phyloP scores from a whole-genome alignment of 2,329 filamentous ascomycete species.

The Fusarium sp. region DNA sequence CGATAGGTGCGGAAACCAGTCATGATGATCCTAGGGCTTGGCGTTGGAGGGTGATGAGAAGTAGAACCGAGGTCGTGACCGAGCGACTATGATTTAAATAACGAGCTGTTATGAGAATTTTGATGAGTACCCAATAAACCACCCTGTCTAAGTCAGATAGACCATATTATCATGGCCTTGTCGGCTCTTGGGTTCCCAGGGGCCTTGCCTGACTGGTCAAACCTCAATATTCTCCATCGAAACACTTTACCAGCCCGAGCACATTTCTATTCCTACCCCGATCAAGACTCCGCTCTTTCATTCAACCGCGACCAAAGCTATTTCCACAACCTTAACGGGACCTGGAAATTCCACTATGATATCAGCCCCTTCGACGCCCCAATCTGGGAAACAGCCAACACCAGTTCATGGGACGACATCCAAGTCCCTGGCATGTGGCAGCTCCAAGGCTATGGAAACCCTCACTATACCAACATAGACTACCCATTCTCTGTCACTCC shows the following conservation, averaged over 20 bases:
- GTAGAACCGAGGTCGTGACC: neutral
- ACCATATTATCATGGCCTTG: conserved; percentile 6
- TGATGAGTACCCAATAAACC: fast-evolving
- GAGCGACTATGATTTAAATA: neutral
- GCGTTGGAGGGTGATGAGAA: neutral
- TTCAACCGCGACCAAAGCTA: conserved; percentile 3
- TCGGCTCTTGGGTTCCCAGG: conserved; percentile 17
- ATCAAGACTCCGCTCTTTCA: conserved; percentile 4
- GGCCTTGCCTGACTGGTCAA: conserved; percentile 16
- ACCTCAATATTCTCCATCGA: conserved; percentile 15
- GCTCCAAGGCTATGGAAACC: conserved; percentile 73
- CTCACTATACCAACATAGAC: conserved; percentile 78
- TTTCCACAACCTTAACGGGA: conserved; percentile 20
- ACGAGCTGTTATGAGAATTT: no score
- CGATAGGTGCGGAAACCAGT: conserved; percentile 29
- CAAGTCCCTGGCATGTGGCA: conserved; percentile 79
- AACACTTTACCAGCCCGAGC: conserved; percentile 24
- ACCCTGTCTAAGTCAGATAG: fast-evolving
- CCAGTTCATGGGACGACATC: conserved; percentile 56
- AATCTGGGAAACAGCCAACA: conserved; percentile 16
- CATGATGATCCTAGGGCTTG: conserved; percentile 25
- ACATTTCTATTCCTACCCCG: conserved; percentile 30
- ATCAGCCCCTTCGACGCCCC: conserved; percentile 15
- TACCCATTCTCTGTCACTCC: conserved; percentile 77
- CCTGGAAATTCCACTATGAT: conserved; percentile 34